Evolutionary conservation across 208 protist genomes (phyloP).

Genomic region (Trypanosoma platydactyli): DNA sequence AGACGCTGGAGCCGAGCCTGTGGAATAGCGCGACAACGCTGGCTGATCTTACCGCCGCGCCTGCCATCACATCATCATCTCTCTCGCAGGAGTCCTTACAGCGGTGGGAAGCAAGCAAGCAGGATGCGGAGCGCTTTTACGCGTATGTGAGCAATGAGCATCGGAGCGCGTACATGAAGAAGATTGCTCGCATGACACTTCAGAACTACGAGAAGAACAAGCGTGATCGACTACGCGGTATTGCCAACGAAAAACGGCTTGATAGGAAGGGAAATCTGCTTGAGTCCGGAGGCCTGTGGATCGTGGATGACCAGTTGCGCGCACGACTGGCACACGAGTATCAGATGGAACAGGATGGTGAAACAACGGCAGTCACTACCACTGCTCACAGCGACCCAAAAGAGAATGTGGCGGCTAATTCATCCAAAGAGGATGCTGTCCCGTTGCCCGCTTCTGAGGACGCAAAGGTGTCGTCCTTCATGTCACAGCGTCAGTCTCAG

Average conservation of each 20-base stretch:
- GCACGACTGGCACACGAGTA: conserved; percentile 54
- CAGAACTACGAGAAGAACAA: conserved; percentile 57
- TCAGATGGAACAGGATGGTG: conserved; percentile 30
- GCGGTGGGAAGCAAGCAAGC: conserved; percentile 40
- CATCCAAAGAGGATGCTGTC: conserved; percentile 2
- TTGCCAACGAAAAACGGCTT: conserved; percentile 60
- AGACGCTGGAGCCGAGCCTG: background rate
- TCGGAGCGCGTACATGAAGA: conserved; percentile 59
- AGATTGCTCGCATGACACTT: conserved; percentile 58
- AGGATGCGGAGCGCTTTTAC: conserved; percentile 49
- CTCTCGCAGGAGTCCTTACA: conserved; percentile 26
- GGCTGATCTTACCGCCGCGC: conserved; percentile 7
- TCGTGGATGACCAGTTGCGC: conserved; percentile 61
- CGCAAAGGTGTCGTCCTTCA: conserved; percentile 25
- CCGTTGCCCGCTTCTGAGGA: background rate
- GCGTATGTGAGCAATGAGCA: conserved; percentile 57
- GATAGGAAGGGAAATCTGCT: conserved; percentile 59
- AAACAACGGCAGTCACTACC: conserved; percentile 17
- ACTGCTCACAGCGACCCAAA: background rate
- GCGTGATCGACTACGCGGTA: conserved; percentile 48
- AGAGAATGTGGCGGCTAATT: conserved; percentile 3
- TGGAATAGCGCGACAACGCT: conserved; percentile 1
- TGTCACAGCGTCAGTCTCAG: conserved; percentile 11
- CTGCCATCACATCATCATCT: background rate
- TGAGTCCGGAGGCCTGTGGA: conserved; percentile 73